Conservation (phyloP, 148 eudicot genomes). For the Rhododendron ferrugineum region DNA sequence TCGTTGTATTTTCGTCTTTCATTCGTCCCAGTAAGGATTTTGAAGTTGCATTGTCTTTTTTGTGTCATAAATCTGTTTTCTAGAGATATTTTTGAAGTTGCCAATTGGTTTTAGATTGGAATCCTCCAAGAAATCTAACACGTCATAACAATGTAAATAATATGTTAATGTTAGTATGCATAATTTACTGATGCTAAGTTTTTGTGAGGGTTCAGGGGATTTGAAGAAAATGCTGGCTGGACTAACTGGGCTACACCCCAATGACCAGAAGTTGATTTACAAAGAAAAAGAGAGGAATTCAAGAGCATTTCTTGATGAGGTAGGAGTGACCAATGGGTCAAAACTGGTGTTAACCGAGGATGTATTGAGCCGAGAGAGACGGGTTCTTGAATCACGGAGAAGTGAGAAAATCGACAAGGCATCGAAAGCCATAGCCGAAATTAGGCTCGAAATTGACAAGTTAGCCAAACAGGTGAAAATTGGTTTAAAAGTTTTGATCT, state of each 20-base stretch:
- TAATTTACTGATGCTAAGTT: not conserved
- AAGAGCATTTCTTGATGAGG: slow-evolving; percentile 50
- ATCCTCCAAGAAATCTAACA: not conserved
- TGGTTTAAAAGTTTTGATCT: not conserved
- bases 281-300: slow-evolving; percentile 76
- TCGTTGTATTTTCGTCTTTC: not conserved
- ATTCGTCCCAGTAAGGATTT: not conserved
- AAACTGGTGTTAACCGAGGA: slow-evolving; percentile 52
- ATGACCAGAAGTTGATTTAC: slow-evolving; percentile 64
- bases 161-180: not conserved
- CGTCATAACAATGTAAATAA: not conserved
- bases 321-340: slow-evolving; percentile 74
- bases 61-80: not conserved
- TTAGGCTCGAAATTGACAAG: slow-evolving; percentile 58
- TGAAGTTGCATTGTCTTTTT: not conserved
- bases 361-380: slow-evolving; percentile 38
- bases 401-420: slow-evolving; percentile 47
- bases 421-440: slow-evolving; percentile 43
- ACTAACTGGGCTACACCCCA: slow-evolving; percentile 48
- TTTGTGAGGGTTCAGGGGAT: slow-evolving; percentile 41
- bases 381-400: slow-evolving; percentile 32
- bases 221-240: slow-evolving; percentile 61
- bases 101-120: no score
- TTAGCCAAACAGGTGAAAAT: slow-evolving; percentile 51
- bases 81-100: not conserved